These are phyloP conservation scores for Fusarium miscanthi DNA, from an alignment of 2,329 filamentous ascomycete genomes.

Conservation along the genomic window DNA sequence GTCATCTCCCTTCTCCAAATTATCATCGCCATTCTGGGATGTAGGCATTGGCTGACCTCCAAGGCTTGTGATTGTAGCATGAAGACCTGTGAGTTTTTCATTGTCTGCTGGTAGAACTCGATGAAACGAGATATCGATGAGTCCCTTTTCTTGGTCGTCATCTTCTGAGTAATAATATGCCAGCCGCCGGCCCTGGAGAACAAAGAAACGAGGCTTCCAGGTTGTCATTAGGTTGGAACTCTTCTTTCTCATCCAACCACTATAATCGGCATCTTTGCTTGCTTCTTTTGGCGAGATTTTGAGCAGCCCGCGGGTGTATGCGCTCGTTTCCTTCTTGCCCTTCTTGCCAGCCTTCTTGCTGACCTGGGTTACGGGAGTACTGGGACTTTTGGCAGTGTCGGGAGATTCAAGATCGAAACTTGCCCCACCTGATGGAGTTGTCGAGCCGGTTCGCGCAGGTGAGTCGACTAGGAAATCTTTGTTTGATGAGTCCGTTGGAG, in stretches of 20 bases:
- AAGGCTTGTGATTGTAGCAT: constrained; percentile 89
- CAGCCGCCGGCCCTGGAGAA: constrained; percentile 88
- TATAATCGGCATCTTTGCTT: constrained; percentile 89
- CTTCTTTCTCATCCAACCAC: constrained; percentile 99
- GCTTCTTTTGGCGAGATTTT: constrained; percentile 86
- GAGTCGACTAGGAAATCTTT: constrained; percentile 54
- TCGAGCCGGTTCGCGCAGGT: constrained; percentile 78
- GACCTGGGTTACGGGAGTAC: constrained; percentile 59
- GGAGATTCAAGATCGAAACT: constrained; percentile 85
- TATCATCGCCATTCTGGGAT: constrained; percentile 59
- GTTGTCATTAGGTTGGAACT: constrained; percentile 96
- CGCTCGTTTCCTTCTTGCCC: constrained; percentile 93
- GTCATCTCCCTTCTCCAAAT: constrained; percentile 65
- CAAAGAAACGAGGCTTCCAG: constrained; percentile 97
- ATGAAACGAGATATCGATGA: constrained; percentile 98
- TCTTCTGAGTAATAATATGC: constrained; percentile 97
- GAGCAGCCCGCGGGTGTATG: constrained; percentile 86
- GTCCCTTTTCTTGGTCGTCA: constrained; percentile 90
- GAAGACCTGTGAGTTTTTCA: constrained; percentile 88
- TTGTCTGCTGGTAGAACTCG: constrained; percentile 95
- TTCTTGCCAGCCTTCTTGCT: constrained; percentile 71
- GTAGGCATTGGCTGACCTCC: constrained; percentile 52
- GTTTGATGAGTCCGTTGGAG: constrained; percentile 59
- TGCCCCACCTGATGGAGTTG: constrained; percentile 70
- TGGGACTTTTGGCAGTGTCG: constrained; percentile 69